Conservation (phyloP, 2,329 filamentous ascomycete species). For the Colletotrichum godetiae region DNA sequence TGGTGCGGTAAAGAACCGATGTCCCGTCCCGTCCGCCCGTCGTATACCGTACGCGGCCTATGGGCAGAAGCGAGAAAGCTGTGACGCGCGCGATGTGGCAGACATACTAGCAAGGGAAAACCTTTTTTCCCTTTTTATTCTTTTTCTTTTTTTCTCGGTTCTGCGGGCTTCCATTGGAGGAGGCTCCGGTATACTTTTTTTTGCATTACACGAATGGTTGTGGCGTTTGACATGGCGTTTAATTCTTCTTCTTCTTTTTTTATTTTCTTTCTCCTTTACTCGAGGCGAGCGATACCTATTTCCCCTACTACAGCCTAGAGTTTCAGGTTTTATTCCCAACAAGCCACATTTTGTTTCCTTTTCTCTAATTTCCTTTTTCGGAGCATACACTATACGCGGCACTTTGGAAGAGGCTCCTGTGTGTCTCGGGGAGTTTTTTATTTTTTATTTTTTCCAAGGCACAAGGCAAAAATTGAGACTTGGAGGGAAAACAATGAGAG, state of each 20-base stretch:
- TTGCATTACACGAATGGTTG: too few species aligned
- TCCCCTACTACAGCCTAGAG: neutral
- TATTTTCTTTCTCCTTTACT: neutral
- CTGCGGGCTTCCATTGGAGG: neutral
- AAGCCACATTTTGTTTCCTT: neutral
- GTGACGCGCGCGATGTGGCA: neutral
- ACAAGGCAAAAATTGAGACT: neutral
- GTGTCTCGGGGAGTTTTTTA: neutral
- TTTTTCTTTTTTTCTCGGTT: neutral
- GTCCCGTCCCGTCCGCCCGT: too few species aligned
- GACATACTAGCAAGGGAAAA: neutral
- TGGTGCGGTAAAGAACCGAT: slow-evolving; percentile 44
- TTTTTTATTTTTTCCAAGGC: too few species aligned
- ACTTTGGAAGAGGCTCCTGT: neutral
- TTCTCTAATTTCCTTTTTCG: neutral
- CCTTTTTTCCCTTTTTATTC: too few species aligned
- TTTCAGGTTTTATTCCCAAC: neutral
- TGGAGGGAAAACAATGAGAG: neutral
- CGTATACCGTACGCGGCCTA: slow-evolving; percentile 15
- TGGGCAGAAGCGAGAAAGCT: neutral
- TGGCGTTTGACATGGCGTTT: neutral
- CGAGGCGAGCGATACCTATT: neutral
- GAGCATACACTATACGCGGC: neutral
- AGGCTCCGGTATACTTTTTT: neutral
- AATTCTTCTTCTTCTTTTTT: neutral